Base-by-base conservation (phyloP, 306 rosid species). In the Rosa lucieae region DNA sequence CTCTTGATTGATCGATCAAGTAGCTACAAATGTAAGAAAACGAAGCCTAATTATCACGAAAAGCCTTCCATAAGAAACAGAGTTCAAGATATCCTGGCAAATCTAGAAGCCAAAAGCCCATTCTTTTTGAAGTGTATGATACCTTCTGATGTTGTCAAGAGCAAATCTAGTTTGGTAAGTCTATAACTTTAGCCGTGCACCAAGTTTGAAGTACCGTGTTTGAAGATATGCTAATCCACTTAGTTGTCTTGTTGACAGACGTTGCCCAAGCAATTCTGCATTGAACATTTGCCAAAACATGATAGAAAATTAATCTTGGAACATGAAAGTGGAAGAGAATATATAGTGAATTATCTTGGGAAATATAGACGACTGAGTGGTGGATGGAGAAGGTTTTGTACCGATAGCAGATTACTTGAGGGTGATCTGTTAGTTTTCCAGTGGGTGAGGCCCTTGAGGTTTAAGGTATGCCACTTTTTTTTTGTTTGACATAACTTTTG, bases 251-350 rank as follows among this genome's bases (percentile, higher is more conserved):
- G 1, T 48, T 74, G 59, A 13, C 79, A 78, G 86, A 69, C 79
- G 10, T 77, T 83, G 14, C 82, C 85, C 15, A 82, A 47, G 67
- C 52, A 62, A 55, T 82, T 78, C 73, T 82, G 82, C 48, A 32
- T 35, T 1, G 21, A 5, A 20, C 39, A 78, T 79, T 32, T 78
- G 73, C 80, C 74, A 2, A 35, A 49, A 48, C 67, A 78, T 44
- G 67, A 82, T 48, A 23, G 76, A 3, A 42, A 51, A 35, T 17
- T 78, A 13, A 17, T 72, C 72, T 69, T 83, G 63, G 49, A 72
- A 67, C 77, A 78, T 49, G 83, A 83, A 83, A 69, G 17, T 67
- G 83, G 83, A 35, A 29, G 11, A 42, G 47, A 58, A 78, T 74
- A 56, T 47, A 32, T 67, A 21, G 43, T 67, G 3, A 74, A 61